Base-by-base conservation (phyloP, 352 stramenopile genomes). In the Pythium scleroteichum region DNA sequence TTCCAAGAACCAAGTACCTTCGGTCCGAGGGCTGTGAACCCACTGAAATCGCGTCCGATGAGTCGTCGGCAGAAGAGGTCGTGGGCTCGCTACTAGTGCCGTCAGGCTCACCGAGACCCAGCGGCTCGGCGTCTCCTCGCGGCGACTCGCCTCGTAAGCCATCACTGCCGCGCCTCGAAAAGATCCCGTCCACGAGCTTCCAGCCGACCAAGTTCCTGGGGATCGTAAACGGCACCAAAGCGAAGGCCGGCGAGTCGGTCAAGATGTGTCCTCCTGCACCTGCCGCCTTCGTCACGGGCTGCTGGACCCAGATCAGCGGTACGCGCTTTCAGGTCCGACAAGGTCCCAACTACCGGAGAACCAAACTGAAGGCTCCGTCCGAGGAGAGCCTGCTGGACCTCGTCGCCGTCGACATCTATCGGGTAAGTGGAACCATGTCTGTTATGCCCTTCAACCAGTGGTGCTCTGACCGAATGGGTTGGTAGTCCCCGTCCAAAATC, bases 291-390 rank as follows among this genome's bases (percentile, higher is more conserved):
- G 63, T 78, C 12, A 24, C 55, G 29, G 79, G 78, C 0, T 88
- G 73, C 57, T 94, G 84, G 84, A 71, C 78, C 4, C 77, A 88
- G 24, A 73, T 94, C 17, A 69, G 74, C 23, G 82, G 78, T 4
- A 88, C 78, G 17, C 76, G 80, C 4, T 94, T 91, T 45, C 86
- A 92, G n/a, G 82, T 94, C n/a, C 79, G 84, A 2, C 79, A 90
- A 78, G 84, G 84, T 82, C 53, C 84, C 20, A 90, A 91, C 53
- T 94, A 94, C 33, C 77, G 80, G 20, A 87, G 81, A 40, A 94
- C 80, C 3, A 91, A 88, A 49, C 48, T 75, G 10, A 94, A 94
- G 70, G 75, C 78, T 0, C 62, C 80, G 5, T 94, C 84, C 2
- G 68, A 72, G 1, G 42, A 71, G 26, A 79, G 78, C 14, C 66